Evolutionary conservation across 257 asterid genomes (phyloP).

Genomic region (Penstemon davidsonii): DNA sequence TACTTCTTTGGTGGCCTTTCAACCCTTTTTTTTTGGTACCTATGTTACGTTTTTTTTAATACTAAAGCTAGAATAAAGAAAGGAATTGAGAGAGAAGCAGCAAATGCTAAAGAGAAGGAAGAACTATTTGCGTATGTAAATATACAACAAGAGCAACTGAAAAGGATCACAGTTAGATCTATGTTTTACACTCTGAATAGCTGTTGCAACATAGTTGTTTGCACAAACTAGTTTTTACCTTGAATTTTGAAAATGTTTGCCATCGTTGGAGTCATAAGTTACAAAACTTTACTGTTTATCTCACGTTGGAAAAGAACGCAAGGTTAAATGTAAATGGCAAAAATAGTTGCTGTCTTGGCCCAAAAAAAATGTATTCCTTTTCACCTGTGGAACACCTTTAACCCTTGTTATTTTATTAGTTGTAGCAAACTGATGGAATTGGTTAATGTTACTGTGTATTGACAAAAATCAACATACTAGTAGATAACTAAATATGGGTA

Average conservation of each 20-base stretch:
- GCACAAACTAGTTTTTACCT: not conserved
- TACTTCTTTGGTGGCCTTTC: too few species aligned
- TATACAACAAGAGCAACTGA: constrained; percentile 74
- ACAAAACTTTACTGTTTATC: not conserved
- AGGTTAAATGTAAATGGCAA: not conserved
- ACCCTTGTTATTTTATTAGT: too few species aligned
- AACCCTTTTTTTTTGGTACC: too few species aligned
- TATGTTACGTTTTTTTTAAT: not conserved
- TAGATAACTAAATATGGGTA: too few species aligned
- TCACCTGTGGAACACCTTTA: too few species aligned
- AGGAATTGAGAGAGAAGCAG: constrained; percentile 62
- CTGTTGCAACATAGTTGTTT: not conserved
- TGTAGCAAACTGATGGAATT: too few species aligned
- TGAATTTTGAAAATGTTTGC: not conserved
- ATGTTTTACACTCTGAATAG: not conserved
- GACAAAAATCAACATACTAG: too few species aligned
- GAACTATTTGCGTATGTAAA: constrained; percentile 67
- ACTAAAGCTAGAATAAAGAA: constrained; percentile 80
- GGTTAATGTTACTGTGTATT: too few species aligned
- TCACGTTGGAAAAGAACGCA: not conserved
- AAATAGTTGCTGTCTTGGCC: not conserved
- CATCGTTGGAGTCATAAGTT: not conserved
- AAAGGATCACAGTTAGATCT: constrained; percentile 48
- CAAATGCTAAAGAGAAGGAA: constrained; percentile 73
- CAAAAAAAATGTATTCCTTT: too few species aligned